phyloP scores from a whole-genome alignment of 306 rosid species.

The Lathyrus tuberosus region DNA sequence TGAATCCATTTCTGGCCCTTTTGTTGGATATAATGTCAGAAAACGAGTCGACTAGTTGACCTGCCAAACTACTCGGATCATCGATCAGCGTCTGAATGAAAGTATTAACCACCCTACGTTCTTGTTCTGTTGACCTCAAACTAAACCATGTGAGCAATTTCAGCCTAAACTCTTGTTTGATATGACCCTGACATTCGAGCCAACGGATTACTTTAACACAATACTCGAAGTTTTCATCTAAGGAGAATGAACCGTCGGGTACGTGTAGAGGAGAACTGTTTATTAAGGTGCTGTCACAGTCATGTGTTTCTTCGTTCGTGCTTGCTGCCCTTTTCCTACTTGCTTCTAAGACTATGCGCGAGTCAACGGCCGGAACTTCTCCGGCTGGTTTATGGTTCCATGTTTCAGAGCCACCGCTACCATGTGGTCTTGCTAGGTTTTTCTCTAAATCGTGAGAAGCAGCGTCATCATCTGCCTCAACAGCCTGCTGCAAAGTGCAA shows the following conservation, averaged over 20 bases:
- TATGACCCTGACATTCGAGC: conserved; percentile 97
- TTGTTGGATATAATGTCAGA: conserved; percentile 88
- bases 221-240: conserved; percentile 94
- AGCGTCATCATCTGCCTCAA: conserved; percentile 92
- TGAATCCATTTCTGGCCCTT: conserved; percentile 79
- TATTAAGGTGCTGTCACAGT: conserved; percentile 96
- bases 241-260: conserved; percentile 66
- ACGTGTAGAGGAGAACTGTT: conserved; percentile 72
- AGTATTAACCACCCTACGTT: conserved; percentile 97
- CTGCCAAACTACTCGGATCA: conserved; percentile 98
- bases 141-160: conserved; percentile 98
- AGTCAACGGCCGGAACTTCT: conserved; percentile 91
- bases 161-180: conserved; percentile 87
- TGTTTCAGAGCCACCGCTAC: conserved; percentile 94
- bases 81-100: conserved; percentile 94
- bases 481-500: conserved; percentile 87
- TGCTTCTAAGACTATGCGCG: conserved; percentile 60
- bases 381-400: conserved; percentile 66
- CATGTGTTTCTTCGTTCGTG: conserved; percentile 76
- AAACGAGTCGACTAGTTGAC: conserved; percentile 93
- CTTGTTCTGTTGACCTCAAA: conserved; percentile 97
- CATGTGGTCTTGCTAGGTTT: conserved; percentile 76
- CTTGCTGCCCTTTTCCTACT: conserved; percentile 72
- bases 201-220: conserved; percentile 95
- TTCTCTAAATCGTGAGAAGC: conserved; percentile 82